Evolutionary conservation across 2,329 filamentous ascomycete species (phyloP), one percentile per base, ranked within the genome.

Genomic region (Xylaria sp.): DNA sequence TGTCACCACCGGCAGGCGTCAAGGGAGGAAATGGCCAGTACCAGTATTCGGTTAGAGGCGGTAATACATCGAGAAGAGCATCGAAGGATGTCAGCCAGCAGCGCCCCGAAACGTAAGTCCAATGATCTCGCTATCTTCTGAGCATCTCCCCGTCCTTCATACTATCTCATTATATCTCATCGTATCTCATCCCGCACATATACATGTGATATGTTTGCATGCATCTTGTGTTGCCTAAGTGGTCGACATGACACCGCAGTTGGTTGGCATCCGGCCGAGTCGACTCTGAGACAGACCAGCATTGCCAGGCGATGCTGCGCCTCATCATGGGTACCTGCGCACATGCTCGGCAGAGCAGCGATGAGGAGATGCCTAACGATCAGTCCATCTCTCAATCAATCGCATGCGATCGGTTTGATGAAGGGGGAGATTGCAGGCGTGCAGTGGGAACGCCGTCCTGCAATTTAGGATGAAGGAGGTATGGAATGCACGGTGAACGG

Each of bases 31-130:
- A 76, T 64, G 70, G 65, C 50, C 63, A 67, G 52, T 70, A 71
- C 56, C 66, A 68, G 54, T 76, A 75, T 60, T 70, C 72, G 0
- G 73, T 76, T 60, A 69, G 68, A 63, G 75, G 74, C 49, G 74
- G 74, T 2, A 69, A 71, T 34, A 61, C 73, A 53, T 69, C 74
- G 34, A 63, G 64, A 42, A 63, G 69, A 39, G 70, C 73, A n/a
- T 66, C 71, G 3, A 69, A 66, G 53, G 70, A 74, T 56, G 68
- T 69, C 59, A 56, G 68, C n/a, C 61, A 69, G 55, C 64, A 66
- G 51, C 63, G 23, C 23, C 23, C 66, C 35, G 69, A 66, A 52
- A 61, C 60, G 68, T 70, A 65, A 68, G 67, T 68, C 19, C 4
- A 44, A 34, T 57, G 16, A 51, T 48, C 9, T 4, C 57, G 47